These are phyloP conservation scores for Nakaseomyces nivariensis DNA, from an alignment of 1,139 yeast genomes.

Conservation along the genomic window DNA sequence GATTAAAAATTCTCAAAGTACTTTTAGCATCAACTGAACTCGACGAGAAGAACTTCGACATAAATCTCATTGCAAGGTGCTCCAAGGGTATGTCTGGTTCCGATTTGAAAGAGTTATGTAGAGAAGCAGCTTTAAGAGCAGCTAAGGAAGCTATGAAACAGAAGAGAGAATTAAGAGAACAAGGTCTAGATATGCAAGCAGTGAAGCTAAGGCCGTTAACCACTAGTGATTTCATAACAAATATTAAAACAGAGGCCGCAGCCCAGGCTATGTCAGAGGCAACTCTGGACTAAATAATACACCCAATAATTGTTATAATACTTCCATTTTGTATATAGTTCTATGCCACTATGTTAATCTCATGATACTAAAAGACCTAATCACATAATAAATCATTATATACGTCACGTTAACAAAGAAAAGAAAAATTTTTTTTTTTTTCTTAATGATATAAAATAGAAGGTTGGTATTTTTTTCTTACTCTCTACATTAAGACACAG, in stretches of 20 bases:
- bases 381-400: background rate
- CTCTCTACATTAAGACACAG: too few relatives aligned
- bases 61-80: conserved; percentile 47
- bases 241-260: background rate
- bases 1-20: conserved; percentile 58
- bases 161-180: conserved; percentile 20
- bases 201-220: conserved; percentile 3
- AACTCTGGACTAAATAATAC: background rate
- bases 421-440: too few relatives aligned
- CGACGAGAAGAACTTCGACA: conserved; percentile 48
- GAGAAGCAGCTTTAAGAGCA: conserved; percentile 87
- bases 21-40: conserved; percentile 56
- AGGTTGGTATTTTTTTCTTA: too few relatives aligned
- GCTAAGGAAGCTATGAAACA: conserved; percentile 71
- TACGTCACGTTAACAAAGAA: too few relatives aligned
- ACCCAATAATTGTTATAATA: too few relatives aligned
- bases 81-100: conserved; percentile 85
- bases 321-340: too few relatives aligned
- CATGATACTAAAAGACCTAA: background rate
- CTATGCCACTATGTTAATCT: background rate
- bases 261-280: background rate
- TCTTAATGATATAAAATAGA: too few relatives aligned
- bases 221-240: conserved; percentile 1
- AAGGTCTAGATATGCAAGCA: background rate
- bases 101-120: conserved; percentile 79